Base-by-base conservation (phyloP, 2,329 filamentous ascomycete genomes). In the Aspergillus ochraceus region DNA sequence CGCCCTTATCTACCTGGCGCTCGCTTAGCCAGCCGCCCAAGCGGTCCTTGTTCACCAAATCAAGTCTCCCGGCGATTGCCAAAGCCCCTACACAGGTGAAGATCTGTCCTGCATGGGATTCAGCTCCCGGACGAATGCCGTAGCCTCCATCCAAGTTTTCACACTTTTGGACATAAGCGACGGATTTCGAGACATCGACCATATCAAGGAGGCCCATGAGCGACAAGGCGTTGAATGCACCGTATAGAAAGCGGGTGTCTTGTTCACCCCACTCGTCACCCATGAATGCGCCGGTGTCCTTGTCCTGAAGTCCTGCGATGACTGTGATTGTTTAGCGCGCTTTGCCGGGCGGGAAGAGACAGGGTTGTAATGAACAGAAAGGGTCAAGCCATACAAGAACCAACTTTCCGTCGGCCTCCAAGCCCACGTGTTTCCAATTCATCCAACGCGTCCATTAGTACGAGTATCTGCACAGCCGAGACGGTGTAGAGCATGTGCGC, bases 181-280 rank as follows among this genome's bases (percentile, higher is more conserved):
- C 90, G 0, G 93, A 93, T 72, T 90, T 91, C 60, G 89, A 81
- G 5, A 97, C 84, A 70, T 99, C 85, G 62, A 96, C 85, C 2
- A 93, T 75, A 51, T 88, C 79, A 52, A 96, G 79, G 39, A 93
- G 82, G 6, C 86, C 85, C 19, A 99, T 83, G 10, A 99, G 85
- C 0, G 94, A 97, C 17, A 99, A 82, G 0, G 92, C 91, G 73
- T 96, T 96, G 58, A 99, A 82, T 8, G 92, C 92, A 39, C 90
- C 90, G 72, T 96, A 98, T 11, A 99, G 83, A 73, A 99, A 99
- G 24, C 95, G 88, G 0, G 95, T 98, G 76, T 99, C 95, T 64
- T 90, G 89, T 76, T 99, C 95, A 32, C 95, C 95, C 93, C 93
- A 99, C 76, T 96, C 89, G 71, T 99, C 95, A 53, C 95, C 95